Percentiles rank a stretch among this genome's conserved stretches.
These are phyloP conservation scores for Podaxis mareebaensis DNA, from an alignment of 768 basidiomycete species.

Conservation along the genomic window DNA sequence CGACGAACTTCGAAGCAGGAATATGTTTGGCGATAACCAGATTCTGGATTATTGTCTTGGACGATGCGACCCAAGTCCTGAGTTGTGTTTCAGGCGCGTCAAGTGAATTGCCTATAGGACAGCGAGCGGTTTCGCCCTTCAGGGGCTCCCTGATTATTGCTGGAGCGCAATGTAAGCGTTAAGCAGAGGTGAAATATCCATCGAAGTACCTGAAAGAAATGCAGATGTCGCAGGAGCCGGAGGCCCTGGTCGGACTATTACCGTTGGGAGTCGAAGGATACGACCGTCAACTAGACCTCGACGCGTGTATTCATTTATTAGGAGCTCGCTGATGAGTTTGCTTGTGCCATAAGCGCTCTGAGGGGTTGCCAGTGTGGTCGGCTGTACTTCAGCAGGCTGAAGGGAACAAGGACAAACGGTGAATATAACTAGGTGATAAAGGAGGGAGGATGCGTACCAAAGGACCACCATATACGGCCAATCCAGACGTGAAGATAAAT, in stretches of 20 bases:
- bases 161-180: constrained; percentile 17
- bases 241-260: constrained; percentile 55
- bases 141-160: constrained; percentile 60
- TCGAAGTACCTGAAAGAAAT: constrained; percentile 51
- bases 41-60: constrained; percentile 53
- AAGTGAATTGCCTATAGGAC: constrained; percentile 51
- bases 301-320: constrained; percentile 61
- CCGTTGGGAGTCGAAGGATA: constrained; percentile 60
- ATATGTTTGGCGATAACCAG: constrained; percentile 50
- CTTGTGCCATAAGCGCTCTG: constrained; percentile 58
- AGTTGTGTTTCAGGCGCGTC: constrained; percentile 45
- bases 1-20: constrained; percentile 38
- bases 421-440: not conserved
- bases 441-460: constrained; percentile 28
- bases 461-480: constrained; percentile 62
- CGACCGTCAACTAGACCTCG: constrained; percentile 59
- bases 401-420: not conserved
- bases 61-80: constrained; percentile 50
- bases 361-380: constrained; percentile 52
- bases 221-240: constrained; percentile 56
- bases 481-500: constrained; percentile 59
- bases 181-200: not conserved
- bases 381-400: constrained; percentile 43
- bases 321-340: constrained; percentile 54
- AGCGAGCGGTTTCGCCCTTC: constrained; percentile 46